Base-by-base conservation (phyloP, 2,329 filamentous ascomycete genomes). In the Akanthomyces dipterigenus region DNA sequence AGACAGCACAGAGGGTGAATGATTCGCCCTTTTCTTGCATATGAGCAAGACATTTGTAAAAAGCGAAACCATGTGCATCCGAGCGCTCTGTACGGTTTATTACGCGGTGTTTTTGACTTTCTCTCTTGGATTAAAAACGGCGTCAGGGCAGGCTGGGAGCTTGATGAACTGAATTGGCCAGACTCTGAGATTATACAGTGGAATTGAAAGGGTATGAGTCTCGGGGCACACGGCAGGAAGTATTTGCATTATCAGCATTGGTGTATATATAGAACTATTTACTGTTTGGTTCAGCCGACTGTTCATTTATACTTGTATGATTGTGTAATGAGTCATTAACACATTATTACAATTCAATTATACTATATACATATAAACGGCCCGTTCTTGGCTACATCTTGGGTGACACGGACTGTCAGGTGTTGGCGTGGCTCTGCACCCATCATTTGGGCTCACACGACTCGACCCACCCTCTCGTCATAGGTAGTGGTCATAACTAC, bases 141-240 rank as follows among this genome's bases (percentile, higher is more conserved):
- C 56, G 56, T 59, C 56, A 59, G 24, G 56, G 56, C 38, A 31
- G 45, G 46, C 24, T 51, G 56, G 56, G 46, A 43, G 56, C 56
- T 59, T 59, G 7, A 59, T 51, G 56, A 59, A 51, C 42, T 59
- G 56, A 59, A 59, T 59, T 51, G 46, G 56, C 42, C 34, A 36
- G 56, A 46, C 36, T 51, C 36, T 51, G 56, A 40, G 31, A 45
- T 51, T 49, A 28, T 43, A 31, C 24, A 24, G 49, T 51, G 34
- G 43, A 42, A 51, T 43, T 36, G 56, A 36, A 20, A 26, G 11
- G 46, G 16, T 22, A 56, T 50, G 45, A 58, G 12, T 31, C 28
- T 43, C 2, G 46, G 24, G 46, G 56, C 36, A 43, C 36, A 20
- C 18, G 38, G 46, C 46, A 59, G 56, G 56, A 31, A 11, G 38